Percentiles rank a stretch among this genome's conserved stretches.
These are phyloP conservation scores for Torulaspora franciscae DNA, from an alignment of 805 yeast genomes.

Conservation along the genomic window DNA sequence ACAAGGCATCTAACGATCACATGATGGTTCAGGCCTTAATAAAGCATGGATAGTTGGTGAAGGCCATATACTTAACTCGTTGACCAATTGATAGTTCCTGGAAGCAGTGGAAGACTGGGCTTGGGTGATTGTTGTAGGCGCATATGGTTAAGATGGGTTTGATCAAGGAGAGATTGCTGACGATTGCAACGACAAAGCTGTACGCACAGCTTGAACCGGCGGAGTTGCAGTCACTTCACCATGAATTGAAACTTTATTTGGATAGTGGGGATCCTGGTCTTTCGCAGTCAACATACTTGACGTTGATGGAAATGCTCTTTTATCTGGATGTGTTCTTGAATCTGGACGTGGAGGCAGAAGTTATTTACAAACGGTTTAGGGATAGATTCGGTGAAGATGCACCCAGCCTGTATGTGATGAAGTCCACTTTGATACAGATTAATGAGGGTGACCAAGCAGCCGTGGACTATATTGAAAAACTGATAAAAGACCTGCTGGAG, in stretches of 20 bases:
- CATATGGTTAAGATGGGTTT: slow-evolving; percentile 5
- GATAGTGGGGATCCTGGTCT: slow-evolving; percentile 23
- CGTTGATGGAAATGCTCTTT: slow-evolving; percentile 67
- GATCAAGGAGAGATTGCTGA: slow-evolving; percentile 45
- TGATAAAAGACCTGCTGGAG: slow-evolving; percentile 49
- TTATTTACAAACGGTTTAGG: slow-evolving; percentile 54
- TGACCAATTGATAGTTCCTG: not conserved
- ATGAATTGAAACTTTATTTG: slow-evolving; percentile 36
- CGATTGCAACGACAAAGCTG: slow-evolving; percentile 46
- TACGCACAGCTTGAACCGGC: slow-evolving; percentile 48
- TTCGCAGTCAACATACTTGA: slow-evolving; percentile 42
- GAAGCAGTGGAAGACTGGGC: not conserved
- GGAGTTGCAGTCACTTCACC: slow-evolving; percentile 36
- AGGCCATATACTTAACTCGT: no score
- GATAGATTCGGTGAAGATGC: slow-evolving; percentile 60
- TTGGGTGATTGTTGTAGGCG: not conserved
- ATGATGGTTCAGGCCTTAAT: no score
- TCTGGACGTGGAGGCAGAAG: slow-evolving; percentile 67
- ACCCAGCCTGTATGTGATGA: slow-evolving; percentile 32
- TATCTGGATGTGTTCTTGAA: slow-evolving; percentile 56
- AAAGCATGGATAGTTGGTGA: no score
- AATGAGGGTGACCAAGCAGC: slow-evolving; percentile 28
- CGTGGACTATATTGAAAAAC: slow-evolving; percentile 45
- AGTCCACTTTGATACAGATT: slow-evolving; percentile 27
- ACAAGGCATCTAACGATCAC: no score